Conservation (phyloP, 1,284 basidiomycete species). For the Ceratobasidium sp. region DNA sequence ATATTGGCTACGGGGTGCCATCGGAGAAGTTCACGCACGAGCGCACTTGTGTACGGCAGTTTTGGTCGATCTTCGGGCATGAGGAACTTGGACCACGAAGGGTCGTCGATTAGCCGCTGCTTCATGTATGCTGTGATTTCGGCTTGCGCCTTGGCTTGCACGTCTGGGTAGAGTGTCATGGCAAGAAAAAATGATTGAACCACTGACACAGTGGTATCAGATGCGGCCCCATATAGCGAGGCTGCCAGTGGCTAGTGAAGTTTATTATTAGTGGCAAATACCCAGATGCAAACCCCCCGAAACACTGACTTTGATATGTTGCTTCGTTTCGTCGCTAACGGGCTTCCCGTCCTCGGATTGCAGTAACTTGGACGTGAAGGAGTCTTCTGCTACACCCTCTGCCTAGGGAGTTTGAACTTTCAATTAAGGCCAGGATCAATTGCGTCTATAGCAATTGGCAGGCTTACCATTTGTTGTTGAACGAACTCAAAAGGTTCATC, state of each 20-base stretch:
- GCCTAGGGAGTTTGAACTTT: conserved; percentile 42
- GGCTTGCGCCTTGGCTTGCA: conserved; percentile 30
- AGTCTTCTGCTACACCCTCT: conserved; percentile 45
- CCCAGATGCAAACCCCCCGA: not conserved
- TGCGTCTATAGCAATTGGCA: not conserved
- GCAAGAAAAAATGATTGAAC: conserved; percentile 32
- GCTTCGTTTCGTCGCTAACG: conserved; percentile 43
- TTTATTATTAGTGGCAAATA: not conserved
- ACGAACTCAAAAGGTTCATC: conserved; percentile 46
- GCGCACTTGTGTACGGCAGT: conserved; percentile 16
- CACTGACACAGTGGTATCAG: conserved; percentile 38
- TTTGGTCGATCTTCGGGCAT: conserved; percentile 8
- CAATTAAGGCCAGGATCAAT: not conserved
- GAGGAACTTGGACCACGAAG: conserved; percentile 5
- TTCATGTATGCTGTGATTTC: conserved; percentile 20
- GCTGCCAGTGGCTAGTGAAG: conserved; percentile 42
- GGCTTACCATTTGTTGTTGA: conserved; percentile 46
- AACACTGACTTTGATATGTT: conserved; percentile 47
- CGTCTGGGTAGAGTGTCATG: conserved; percentile 36
- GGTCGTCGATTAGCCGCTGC: too few relatives aligned
- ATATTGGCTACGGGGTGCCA: conserved; percentile 32
- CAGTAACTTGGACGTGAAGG: conserved; percentile 45
- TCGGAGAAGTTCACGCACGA: conserved; percentile 25
- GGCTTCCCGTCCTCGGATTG: conserved; percentile 41
- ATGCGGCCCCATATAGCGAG: conserved; percentile 47